Evolutionary conservation across 2,329 filamentous ascomycete species (phyloP), one percentile per base, ranked within the genome.

Genomic region (Botrytis porri): DNA sequence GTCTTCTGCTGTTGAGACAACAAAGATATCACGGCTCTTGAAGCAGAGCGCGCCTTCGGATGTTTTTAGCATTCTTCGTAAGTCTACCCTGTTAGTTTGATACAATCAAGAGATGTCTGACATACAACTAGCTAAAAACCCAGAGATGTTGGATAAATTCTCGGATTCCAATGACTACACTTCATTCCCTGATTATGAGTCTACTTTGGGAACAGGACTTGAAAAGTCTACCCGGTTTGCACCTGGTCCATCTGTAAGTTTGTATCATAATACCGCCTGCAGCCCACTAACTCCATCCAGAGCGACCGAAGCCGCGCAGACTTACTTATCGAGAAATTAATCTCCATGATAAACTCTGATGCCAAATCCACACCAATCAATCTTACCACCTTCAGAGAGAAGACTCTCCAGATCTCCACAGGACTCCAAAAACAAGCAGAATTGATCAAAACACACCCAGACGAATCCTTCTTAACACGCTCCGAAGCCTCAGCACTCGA

Each of bases 131-230:
- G 70, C 63, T 18, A 62, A 64, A 72, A 59, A 51, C 25, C 62
- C 69, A 45, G 70, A 74, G 29, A 41, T 69, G 37, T 10, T 65
- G 32, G 43, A 70, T 14, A 71, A 43, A 39, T 77, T 79, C 16
- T 73, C 74, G 6, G 77, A 81, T 60, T 80, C 77, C 20, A 76
- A 77, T 54, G 80, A 81, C 67, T 79, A 80, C 62, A 75, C 76
- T 12, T 75, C 77, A 16, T 81, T 80, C 45, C 80, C 80, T n/a
- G 78, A 80, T 62, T 81, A 78, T 67, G 80, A 81, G 64, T 74
- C 70, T 35, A 78, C 74, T 25, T 41, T 64, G 10, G 72, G 75
- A 10, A 66, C 70, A 35, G 54, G 54, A 6, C 79, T 81, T 62
- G 78, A 80, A 63, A 75, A 76, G 43, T 72, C 79, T 35, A 75